These are phyloP conservation scores for Kregervanrija fluxuum DNA, from an alignment of 805 yeast species.

Conservation along the genomic window DNA sequence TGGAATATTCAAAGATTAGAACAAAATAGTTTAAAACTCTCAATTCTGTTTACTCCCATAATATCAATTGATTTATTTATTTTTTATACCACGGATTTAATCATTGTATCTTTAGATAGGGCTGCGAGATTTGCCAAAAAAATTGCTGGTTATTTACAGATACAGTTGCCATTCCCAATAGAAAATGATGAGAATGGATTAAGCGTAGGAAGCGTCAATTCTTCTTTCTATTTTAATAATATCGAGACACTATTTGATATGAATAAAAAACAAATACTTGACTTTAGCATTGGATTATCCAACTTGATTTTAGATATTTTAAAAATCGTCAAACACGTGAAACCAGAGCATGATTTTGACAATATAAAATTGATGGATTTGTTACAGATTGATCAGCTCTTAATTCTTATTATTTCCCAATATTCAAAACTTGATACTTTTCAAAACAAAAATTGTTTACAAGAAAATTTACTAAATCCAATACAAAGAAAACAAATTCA, in stretches of 20 bases:
- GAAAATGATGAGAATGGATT: background rate
- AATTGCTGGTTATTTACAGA: constrained; percentile 11
- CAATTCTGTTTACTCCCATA: constrained; percentile 22
- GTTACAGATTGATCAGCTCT: no score
- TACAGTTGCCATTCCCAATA: constrained; percentile 19
- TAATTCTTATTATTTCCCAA: no score
- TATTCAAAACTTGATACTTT: no score
- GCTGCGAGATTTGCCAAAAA: constrained; percentile 13
- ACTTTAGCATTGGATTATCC: constrained; percentile 4
- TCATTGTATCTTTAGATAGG: constrained; percentile 18
- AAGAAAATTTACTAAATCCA: no score
- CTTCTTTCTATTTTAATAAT: background rate
- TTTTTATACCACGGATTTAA: constrained; percentile 13
- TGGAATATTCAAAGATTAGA: constrained; percentile 6
- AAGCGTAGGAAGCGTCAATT: background rate
- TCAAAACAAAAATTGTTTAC: no score
- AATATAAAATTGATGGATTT: no score
- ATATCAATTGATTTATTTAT: constrained; percentile 16
- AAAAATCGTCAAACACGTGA: constrained; percentile 4
- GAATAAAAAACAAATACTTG: background rate
- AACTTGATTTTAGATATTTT: constrained; percentile 4
- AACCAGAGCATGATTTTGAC: constrained; percentile 4
- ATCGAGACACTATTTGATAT: background rate
- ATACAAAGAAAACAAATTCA: no score
- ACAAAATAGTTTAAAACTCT: constrained; percentile 5